phyloP scores from a whole-genome alignment of 495 filamentous ascomycete species.

The Bombardia bombarda region DNA sequence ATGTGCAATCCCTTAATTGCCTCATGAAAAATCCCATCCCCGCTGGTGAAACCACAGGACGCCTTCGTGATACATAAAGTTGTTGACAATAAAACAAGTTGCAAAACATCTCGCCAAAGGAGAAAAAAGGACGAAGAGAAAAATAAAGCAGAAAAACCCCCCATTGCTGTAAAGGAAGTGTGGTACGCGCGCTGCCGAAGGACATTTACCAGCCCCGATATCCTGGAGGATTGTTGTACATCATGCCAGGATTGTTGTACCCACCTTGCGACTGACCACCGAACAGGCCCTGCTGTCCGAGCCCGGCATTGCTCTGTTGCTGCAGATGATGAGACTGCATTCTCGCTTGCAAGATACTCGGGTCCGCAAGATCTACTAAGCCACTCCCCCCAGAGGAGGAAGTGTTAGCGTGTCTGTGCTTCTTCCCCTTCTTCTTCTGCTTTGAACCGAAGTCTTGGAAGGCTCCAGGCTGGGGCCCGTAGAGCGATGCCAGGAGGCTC shows the following conservation, averaged over 20 bases:
- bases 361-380: constrained; percentile 99
- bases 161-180: neutral
- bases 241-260: constrained; percentile 86
- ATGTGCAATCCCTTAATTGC: constrained; percentile 11
- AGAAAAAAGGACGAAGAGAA: constrained; percentile 15
- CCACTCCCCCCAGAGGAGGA: constrained; percentile 96
- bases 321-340: constrained; percentile 84
- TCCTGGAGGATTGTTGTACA: constrained; percentile 69
- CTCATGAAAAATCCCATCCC: constrained; percentile 10
- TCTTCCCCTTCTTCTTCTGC: constrained; percentile 99
- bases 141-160: constrained; percentile 5
- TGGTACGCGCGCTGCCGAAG: neutral
- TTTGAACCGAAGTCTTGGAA: constrained; percentile 82
- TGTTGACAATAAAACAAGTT: constrained; percentile 18
- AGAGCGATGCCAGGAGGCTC: constrained; percentile 82
- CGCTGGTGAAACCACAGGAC: constrained; percentile 16
- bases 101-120: constrained; percentile 14
- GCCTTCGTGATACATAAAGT: constrained; percentile 26
- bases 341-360: constrained; percentile 97
- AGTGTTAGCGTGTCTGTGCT: constrained; percentile 99
- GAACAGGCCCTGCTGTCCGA: constrained; percentile 85
- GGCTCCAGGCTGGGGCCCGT: constrained; percentile 74
- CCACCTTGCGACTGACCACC: constrained; percentile 95
- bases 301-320: constrained; percentile 62
- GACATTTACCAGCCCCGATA: constrained; percentile 62